Conservation (phyloP, 140 eudicot species). For the Artemisia princeps region DNA sequence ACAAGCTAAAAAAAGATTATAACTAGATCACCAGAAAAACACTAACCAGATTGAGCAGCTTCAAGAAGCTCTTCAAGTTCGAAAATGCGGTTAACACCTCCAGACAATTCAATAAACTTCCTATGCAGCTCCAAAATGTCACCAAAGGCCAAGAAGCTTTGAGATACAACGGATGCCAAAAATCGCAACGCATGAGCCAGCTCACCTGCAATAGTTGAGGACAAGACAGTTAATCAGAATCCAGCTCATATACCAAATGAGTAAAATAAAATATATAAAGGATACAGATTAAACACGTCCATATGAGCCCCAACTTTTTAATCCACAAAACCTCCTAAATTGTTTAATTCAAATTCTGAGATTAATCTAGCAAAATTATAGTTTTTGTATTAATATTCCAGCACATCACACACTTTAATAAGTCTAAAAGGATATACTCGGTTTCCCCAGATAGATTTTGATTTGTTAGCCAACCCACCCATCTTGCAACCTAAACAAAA, state of each 20-base stretch:
- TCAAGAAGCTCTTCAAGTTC: conserved; percentile 94
- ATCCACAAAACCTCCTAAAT: too few relatives aligned
- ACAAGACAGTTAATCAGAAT: neutral
- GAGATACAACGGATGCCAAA: conserved; percentile 97
- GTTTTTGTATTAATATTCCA: too few relatives aligned
- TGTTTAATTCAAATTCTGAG: too few relatives aligned
- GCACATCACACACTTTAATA: too few relatives aligned
- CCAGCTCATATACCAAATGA: conserved; percentile 1
- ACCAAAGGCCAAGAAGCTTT: conserved; percentile 97
- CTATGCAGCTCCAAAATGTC: conserved; percentile 93
- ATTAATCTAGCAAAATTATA: too few relatives aligned
- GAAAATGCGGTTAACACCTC: conserved; percentile 83
- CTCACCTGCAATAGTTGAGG: conserved; percentile 49
- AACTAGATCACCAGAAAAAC: neutral
- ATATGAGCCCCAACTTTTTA: too few relatives aligned
- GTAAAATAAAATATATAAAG: neutral
- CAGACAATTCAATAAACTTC: conserved; percentile 85
- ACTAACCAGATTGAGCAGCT: conserved; percentile 75
- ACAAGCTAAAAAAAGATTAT: neutral
- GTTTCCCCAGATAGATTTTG: neutral
- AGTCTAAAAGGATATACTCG: neutral
- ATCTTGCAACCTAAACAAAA: neutral
- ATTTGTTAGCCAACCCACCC: neutral
- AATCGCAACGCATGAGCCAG: conserved; percentile 95
- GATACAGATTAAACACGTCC: too few relatives aligned